Evolutionary conservation across 2,329 filamentous ascomycete species (phyloP), one percentile per base, ranked within the genome.

Genomic region (Gnomoniopsis smithogilvyi): DNA sequence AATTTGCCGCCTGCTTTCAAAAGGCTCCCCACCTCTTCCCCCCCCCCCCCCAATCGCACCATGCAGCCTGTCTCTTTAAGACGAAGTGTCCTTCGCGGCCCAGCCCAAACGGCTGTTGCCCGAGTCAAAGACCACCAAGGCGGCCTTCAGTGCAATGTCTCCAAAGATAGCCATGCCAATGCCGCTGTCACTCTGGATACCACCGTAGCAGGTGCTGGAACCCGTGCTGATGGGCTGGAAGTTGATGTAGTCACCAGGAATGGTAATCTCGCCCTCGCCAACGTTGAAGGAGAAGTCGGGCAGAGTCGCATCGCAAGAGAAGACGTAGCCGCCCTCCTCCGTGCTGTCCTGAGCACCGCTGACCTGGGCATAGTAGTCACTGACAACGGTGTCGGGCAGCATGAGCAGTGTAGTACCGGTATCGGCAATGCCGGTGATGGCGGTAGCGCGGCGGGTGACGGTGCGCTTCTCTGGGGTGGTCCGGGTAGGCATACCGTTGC

Each of bases 381-480:
- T 67, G 58, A 76, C 73, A n/a, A 76, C 67, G 26, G 65, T 63
- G 7, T 68, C 59, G 45, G 68, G 67, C 30, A 75, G 68, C 33
- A 76, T 63, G 64, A 77, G 70, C 51, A 78, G 72, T 4, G 75
- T 75, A 36, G 76, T 77, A 65, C 75, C 76, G 21, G 76, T 78
- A 64, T 78, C 76, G 61, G 71, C 72, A 47, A 76, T 74, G 22
- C 67, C 71, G 3, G 56, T 63, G 55, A 64, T 61, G 48, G 64
- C 62, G 1, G 78, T 74, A 53, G 74, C 68, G 77, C 15, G 17
- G 15, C 30, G 34, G 22, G 54, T 56, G 22, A 30, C 46, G 46
- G 54, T 26, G 15, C 22, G 30, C 46, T 49, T 49, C 10, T 47
- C 54, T 2, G 36, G 38, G 22, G 30, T 60, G 45, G 33, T 58